Base-by-base conservation (phyloP, 2,329 filamentous ascomycete species). In the Trichoderma lentiforme region DNA sequence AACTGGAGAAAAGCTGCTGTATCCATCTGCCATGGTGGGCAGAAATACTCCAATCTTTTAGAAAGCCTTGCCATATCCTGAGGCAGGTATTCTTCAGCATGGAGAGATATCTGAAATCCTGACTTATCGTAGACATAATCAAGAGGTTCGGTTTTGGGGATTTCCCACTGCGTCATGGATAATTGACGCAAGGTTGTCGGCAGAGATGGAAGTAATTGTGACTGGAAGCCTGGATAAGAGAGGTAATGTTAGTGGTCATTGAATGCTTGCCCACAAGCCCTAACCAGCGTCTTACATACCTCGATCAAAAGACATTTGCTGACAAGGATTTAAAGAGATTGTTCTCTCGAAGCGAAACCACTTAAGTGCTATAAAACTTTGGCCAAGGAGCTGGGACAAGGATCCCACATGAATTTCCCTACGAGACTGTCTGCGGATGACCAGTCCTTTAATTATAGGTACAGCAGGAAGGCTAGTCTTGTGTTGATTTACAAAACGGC, bases 11-110 rank as follows among this genome's bases (percentile, higher is more conserved):
- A 70, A 30, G 67, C 15, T 28, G 39, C 39, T 21, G 67, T 62
- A 14, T 70, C 67, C 57, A 70, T 70, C 57, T 70, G 67, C 67
- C 57, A 63, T 26, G 67, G 67, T 15, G 57, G 67, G 30, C 57
- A 70, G 11, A 70, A 56, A 6, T 39, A 30, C n/a, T 70, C 67
- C 1, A 70, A 12, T 39, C 21, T 56, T 39, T 62, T 39, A 56
- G 57, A 70, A 62, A 70, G 28, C 57, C 39, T 70, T 56, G 67
- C 67, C 67, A 70, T 70, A 34, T 56, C 39, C 6, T 24, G 39
- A 53, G 57, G 57, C 21, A 70, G 30, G 8, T 56, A 36, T 2
- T 3, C 39, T 21, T 39, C 14, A 39, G 39, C 57, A 56, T 63
- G 9, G 18, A 9, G 21, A 56, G 67, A 56, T 8, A 62, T 39